Evolutionary conservation across 352 stramenopile genomes (phyloP).

Genomic region (Blastocystis sp.): DNA sequence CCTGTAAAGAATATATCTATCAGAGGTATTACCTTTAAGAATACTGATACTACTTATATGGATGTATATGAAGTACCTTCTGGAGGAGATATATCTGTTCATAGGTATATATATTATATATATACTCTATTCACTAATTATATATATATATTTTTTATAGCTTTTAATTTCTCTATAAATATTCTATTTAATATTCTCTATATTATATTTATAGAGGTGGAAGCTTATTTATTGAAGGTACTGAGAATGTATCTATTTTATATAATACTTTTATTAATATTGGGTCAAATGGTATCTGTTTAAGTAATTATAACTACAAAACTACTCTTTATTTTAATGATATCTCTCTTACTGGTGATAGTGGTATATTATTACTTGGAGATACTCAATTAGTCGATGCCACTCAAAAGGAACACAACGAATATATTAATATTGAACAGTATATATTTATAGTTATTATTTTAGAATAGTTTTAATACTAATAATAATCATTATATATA

Average conservation of each 20-base stretch:
- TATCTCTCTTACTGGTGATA: conserved; percentile 21
- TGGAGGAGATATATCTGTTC: conserved; percentile 46
- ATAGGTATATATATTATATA: conserved; percentile 14
- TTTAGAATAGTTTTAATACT: too few relatives aligned
- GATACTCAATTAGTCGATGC: conserved; percentile 37
- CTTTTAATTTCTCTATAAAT: too few relatives aligned
- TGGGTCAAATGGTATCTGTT: conserved; percentile 38
- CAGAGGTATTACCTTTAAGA: conserved; percentile 41
- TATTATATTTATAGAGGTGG: neutral
- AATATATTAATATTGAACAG: conserved; percentile 41
- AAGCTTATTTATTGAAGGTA: conserved; percentile 16
- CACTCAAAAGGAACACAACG: conserved; percentile 39
- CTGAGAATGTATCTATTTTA: conserved; percentile 24
- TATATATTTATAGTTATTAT: too few relatives aligned
- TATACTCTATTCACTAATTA: too few relatives aligned
- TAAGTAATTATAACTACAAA: conserved; percentile 30
- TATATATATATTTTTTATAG: too few relatives aligned
- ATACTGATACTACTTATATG: conserved; percentile 46
- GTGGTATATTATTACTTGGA: conserved; percentile 40
- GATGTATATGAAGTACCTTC: conserved; percentile 45
- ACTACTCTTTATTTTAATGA: conserved; percentile 38
- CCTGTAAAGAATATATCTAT: conserved; percentile 41
- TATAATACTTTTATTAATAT: conserved; percentile 36
- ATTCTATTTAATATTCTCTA: too few relatives aligned
- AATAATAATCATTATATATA: too few relatives aligned